Percentiles rank a stretch among this genome's conserved stretches.
These are phyloP conservation scores for Flueggea neowawraea DNA, from an alignment of 441 rosid species.

Conservation along the genomic window DNA sequence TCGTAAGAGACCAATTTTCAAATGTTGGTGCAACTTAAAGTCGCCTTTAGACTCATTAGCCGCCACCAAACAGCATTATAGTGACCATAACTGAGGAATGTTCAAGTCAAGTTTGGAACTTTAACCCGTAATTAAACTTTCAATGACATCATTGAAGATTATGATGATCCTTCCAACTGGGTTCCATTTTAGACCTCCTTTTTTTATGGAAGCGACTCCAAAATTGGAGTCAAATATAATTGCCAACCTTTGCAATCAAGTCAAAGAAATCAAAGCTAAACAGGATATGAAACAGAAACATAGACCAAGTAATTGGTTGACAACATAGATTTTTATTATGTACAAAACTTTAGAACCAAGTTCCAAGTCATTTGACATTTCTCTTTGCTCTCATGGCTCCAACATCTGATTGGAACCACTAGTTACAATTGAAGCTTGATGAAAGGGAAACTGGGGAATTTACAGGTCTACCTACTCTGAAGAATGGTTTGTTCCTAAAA, in stretches of 20 bases:
- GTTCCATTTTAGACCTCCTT: neutral
- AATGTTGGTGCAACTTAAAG: no score
- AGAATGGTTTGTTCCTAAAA: conserved; percentile 15
- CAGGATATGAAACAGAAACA: no score
- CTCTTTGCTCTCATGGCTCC: conserved; percentile 27
- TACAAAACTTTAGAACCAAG: conserved; percentile 12
- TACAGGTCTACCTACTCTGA: conserved; percentile 22
- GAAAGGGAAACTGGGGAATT: conserved; percentile 10
- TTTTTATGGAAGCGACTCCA: neutral
- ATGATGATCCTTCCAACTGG: conserved; percentile 1
- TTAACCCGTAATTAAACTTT: neutral
- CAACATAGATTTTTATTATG: neutral
- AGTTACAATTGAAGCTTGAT: conserved; percentile 13
- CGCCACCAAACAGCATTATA: conserved; percentile 10
- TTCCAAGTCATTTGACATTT: conserved; percentile 3
- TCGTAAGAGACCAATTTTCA: no score
- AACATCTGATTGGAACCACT: conserved; percentile 32
- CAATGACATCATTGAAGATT: no score
- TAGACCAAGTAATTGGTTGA: no score
- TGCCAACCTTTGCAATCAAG: no score
- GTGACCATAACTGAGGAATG: no score
- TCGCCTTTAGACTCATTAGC: conserved; percentile 2
- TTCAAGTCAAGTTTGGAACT: conserved; percentile 22
- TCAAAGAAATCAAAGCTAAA: no score
- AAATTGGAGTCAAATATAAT: no score